phyloP scores from a whole-genome alignment of 257 asterid species.

The Mitragyna speciosa region DNA sequence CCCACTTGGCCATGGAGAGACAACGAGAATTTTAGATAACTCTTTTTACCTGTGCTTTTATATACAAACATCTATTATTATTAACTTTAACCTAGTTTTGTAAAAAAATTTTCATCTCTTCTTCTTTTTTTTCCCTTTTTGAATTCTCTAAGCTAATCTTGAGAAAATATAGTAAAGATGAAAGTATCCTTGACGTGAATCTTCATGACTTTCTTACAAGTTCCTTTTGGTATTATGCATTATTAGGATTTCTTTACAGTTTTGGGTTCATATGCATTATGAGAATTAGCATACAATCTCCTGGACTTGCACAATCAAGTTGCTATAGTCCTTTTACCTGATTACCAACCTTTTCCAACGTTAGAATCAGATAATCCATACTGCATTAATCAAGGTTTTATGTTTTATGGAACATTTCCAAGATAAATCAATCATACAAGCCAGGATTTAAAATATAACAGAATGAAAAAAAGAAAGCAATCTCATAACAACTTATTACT shows the following conservation, averaged over 20 bases:
- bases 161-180: not conserved
- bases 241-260: too few relatives aligned
- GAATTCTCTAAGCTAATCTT: not conserved
- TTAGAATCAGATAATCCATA: not conserved
- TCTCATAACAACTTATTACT: not conserved
- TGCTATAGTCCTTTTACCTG: not conserved
- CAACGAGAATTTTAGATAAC: not conserved
- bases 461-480: not conserved
- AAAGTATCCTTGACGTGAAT: not conserved
- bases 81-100: not conserved
- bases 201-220: not conserved
- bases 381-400: not conserved
- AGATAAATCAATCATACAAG: not conserved
- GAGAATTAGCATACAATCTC: not conserved
- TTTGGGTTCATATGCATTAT: too few relatives aligned
- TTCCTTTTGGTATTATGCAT: not conserved
- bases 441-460: not conserved
- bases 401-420: not conserved
- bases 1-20: not conserved
- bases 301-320: not conserved
- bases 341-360: not conserved
- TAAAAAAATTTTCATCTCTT: not conserved
- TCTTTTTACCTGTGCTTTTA: not conserved
- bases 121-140: too few relatives aligned
- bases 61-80: not conserved